Base-by-base conservation (phyloP, 495 filamentous ascomycete species). In the Xylaria bambusicola region DNA sequence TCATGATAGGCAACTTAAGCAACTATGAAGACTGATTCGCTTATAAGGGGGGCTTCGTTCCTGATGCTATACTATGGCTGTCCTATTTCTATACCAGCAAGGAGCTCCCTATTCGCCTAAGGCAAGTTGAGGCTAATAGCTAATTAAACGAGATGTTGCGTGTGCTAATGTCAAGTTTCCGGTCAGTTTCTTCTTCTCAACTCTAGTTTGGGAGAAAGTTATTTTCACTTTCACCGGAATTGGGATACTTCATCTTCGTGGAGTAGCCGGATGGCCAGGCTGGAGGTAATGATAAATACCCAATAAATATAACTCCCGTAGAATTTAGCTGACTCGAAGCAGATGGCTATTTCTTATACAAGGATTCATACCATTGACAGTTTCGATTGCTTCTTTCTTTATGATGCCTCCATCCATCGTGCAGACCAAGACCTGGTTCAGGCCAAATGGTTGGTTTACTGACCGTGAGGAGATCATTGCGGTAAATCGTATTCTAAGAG, bases 401-500 rank as follows among this genome's bases (percentile, higher is more conserved):
- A 85, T 82, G 73, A 82, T 91, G 75, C 85, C 85, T 0, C 74
- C 86, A 0, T 87, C 85, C 0, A 86, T 87, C 0, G 85, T 81
- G 0, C 86, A 90, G 60, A 90, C 88, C 0, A 77, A 73, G 27
- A 80, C 82, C 23, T 71, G 75, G 60, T 78, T 85, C 60, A 81
- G 88, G 3, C 86, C 86, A 0, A 88, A 86, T 60, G 86, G 86
- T 24, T 88, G 84, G 83, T 88, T 88, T 67, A 80, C 73, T 8
- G 84, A 86, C 58, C 72, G 72, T 3, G 84, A 88, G 63, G 83
- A 85, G 59, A 71, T 70, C 13, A 88, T 90, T 58, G 79, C 90
- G 51, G 86, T 89, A n/a, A 91, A 88, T 62, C 82, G 88, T 12
- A 79, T 89, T n/a, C 71, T 91, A 24, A 76, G 85, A 17, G 87